Percentiles rank a stretch among this genome's conserved stretches.
phyloP scores from a whole-genome alignment of 2,329 filamentous ascomycete species.

The Pleomassaria siparia region DNA sequence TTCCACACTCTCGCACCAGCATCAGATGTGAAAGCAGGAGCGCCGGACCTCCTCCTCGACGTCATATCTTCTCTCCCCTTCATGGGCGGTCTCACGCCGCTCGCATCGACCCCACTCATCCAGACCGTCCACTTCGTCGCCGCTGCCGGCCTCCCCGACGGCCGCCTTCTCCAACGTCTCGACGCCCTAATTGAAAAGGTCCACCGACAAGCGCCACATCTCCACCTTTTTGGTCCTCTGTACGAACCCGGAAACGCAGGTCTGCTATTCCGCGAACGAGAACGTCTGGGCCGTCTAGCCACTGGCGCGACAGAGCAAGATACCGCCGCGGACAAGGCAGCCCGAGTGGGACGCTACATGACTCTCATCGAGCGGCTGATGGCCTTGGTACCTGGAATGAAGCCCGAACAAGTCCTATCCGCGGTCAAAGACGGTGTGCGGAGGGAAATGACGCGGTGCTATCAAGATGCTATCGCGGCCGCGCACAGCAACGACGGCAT shows the following conservation, averaged over 20 bases:
- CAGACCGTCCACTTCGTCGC: conserved; percentile 28
- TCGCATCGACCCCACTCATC: conserved; percentile 27
- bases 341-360: conserved; percentile 31
- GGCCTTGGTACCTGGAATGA: conserved; percentile 24
- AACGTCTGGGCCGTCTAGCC: conserved; percentile 27
- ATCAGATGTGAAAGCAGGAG: conserved; percentile 11
- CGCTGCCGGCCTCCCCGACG: conserved; percentile 26
- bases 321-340: conserved; percentile 24
- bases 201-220: conserved; percentile 26
- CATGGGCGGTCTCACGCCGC: conserved; percentile 26
- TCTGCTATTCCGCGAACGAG: conserved; percentile 29
- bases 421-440: conserved; percentile 26
- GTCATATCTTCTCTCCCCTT: conserved; percentile 33
- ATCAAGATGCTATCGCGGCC: conserved; percentile 21
- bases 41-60: conserved; percentile 21
- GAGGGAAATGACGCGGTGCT: conserved; percentile 22
- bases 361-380: conserved; percentile 35
- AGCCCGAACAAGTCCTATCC: conserved; percentile 17
- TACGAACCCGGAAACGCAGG: conserved; percentile 25
- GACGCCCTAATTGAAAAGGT: conserved; percentile 39
- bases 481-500: conserved; percentile 9
- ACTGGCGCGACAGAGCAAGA: conserved; percentile 17
- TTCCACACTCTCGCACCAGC: conserved; percentile 21
- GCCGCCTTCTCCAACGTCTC: conserved; percentile 36
- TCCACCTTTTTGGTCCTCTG: conserved; percentile 32